Evolutionary conservation across 1,284 basidiomycete genomes (phyloP), one percentile per base, ranked within the genome.

Genomic region (Ustilago crameri): DNA sequence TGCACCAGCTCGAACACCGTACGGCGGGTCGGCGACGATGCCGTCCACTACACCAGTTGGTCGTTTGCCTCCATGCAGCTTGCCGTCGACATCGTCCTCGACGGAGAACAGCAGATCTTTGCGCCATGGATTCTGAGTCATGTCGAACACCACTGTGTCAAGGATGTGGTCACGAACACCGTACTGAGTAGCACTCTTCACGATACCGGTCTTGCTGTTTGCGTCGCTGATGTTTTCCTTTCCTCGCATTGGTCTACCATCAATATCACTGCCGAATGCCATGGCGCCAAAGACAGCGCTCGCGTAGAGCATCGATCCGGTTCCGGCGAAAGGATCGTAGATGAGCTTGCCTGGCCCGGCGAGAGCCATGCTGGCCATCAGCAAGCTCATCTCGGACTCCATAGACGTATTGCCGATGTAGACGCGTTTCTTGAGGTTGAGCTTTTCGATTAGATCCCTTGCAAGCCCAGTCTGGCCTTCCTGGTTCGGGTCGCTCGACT

Each of bases 271-370:
- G 5, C 95, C 96, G 56, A 92, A 89, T 0, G 95, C 88, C 46
- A 89, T 85, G 0, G 94, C 91, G 14, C 96, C 96, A 74, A 95
- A 96, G 79, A 93, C 88, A 0, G 65, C 60, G 41, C 80, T 77
- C 0, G 86, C 85, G 84, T 97, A 95, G 27, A 94, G 89, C 90
- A 97, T 92, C 71, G 94, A 96, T 7, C 96, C 96, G 0, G 96
- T 98, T 1, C 96, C 96, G 47, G 92, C 89, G 83, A 98, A 99
- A 0, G 96, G 96, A 81, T 99, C 96, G 77, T 98, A 98, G 18
- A 98, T 87, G 30, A 97, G 83, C 83, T 92, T 95, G 37, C 93
- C 93, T 2, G 92, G 90, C 3, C 90, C 87, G 0, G 94, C 91
- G 78, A 95, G 85, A 0, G 94, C 90, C 84, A 98, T 96, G 75